phyloP scores from a whole-genome alignment of 2,329 filamentous ascomycete species.

The Exophiala bonariae region DNA sequence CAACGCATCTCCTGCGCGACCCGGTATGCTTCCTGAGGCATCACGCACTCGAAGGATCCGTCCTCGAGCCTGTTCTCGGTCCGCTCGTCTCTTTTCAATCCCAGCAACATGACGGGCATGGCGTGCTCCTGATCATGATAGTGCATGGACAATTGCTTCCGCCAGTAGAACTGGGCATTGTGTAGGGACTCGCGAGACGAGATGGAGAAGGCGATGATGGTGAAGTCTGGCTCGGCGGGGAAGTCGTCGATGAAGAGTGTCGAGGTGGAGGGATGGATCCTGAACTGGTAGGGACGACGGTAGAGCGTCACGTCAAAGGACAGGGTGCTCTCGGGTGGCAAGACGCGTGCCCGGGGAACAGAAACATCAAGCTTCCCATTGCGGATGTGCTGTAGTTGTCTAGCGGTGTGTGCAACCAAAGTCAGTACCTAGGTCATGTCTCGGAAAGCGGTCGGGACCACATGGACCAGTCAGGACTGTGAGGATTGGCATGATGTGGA shows the following conservation, averaged over 20 bases:
- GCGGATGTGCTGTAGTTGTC: slow-evolving; percentile 17
- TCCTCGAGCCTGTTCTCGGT: slow-evolving; percentile 23
- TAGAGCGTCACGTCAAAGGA: slow-evolving; percentile 60
- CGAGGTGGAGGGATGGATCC: slow-evolving; percentile 58
- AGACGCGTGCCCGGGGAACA: slow-evolving; percentile 31
- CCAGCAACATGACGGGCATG: slow-evolving; percentile 60
- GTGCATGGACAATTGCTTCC: slow-evolving; percentile 44
- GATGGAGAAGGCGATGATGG: slow-evolving; percentile 62
- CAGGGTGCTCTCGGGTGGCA: slow-evolving; percentile 59
- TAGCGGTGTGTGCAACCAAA: neutral
- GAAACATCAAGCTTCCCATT: slow-evolving; percentile 35
- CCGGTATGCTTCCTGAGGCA: slow-evolving; percentile 49
- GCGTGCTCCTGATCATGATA: slow-evolving; percentile 49
- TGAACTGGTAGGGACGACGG: slow-evolving; percentile 50
- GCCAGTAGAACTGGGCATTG: slow-evolving; percentile 48
- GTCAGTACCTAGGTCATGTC: neutral
- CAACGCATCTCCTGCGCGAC: slow-evolving; percentile 62
- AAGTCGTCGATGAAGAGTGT: slow-evolving; percentile 58
- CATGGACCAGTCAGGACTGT: too few species aligned
- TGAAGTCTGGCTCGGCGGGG: slow-evolving; percentile 52
- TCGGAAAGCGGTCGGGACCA: too few species aligned
- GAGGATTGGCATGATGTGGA: too few species aligned
- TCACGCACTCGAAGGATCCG: slow-evolving; percentile 33
- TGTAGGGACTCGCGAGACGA: slow-evolving; percentile 51
- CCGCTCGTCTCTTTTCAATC: slow-evolving; percentile 55